Base-by-base conservation (phyloP, 768 basidiomycete species). In the Agrocybe pediades region DNA sequence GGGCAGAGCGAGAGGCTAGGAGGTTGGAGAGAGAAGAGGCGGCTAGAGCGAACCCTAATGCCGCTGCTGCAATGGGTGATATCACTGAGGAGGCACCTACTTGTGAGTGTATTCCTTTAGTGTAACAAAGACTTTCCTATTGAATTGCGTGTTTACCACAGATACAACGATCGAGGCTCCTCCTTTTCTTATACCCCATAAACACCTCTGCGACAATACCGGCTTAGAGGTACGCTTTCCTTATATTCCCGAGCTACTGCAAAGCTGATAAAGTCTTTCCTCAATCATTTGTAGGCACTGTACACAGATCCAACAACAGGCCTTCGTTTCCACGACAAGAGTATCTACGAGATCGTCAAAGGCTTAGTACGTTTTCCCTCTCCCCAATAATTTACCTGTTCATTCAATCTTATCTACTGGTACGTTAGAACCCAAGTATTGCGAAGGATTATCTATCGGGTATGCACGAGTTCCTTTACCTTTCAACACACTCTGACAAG, bases 151-250 rank as follows among this genome's bases (percentile, higher is more conserved):
- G 13, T 9, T 19, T 15, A 25, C 33, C 47, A 7, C 55, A 92
- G 90, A 92, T 60, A 79, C 82, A 6, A 88, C 87, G 2, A 89
- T 94, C 40, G 92, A 94, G 65, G 90, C 92, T 5, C 89, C 92
- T 0, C 92, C 91, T n/a, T n/a, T n/a, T 9, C 64, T 94, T 1
- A 71, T 89, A 7, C 91, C 92, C 2, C 87, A 85, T 43, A 77
- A 79, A 54, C 85, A 87, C 55, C 91, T 88, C 49, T 93, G 92
- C 62, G 92, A 93, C 69, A 92, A 93, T 15, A 94, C 92, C 0
- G 90, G 92, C 0, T 74, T 94, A 11, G 90, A 92, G 70, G 90
- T 88, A 26, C 7, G 70, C 30, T 41, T 21, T 27, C 39, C 20
- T 50, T 21, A 11, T 43, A 40, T 33, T 19, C 39, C 16, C 24